These are phyloP conservation scores for Psilocybe azurescens DNA, from an alignment of 768 basidiomycete species.

Conservation along the genomic window DNA sequence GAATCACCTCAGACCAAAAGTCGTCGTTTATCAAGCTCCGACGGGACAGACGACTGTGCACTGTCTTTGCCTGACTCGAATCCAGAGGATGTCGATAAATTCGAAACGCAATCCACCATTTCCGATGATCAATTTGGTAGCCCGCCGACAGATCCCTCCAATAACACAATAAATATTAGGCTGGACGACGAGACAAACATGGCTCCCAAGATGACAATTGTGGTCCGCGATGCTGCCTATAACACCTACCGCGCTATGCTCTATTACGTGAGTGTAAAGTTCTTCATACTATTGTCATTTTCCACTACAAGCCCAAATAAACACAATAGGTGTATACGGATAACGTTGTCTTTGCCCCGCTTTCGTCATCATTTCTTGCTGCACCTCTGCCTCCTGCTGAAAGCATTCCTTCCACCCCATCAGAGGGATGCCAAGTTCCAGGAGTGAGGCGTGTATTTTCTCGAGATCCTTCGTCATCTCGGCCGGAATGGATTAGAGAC, in stretches of 20 bases:
- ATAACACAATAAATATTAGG: not conserved
- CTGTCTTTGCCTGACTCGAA: slow-evolving; percentile 21
- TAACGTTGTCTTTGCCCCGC: slow-evolving; percentile 76
- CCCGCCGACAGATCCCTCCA: slow-evolving; percentile 5
- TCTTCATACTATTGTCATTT: not conserved
- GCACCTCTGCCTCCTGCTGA: slow-evolving; percentile 25
- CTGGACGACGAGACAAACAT: not conserved
- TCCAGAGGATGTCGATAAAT: slow-evolving; percentile 19
- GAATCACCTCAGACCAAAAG: slow-evolving; percentile 1
- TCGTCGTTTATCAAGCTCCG: not conserved
- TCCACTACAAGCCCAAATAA: not conserved
- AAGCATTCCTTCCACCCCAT: slow-evolving; percentile 30
- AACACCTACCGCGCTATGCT: slow-evolving; percentile 53
- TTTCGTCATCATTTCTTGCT: slow-evolving; percentile 70
- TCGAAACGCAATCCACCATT: slow-evolving; percentile 19
- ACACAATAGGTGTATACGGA: slow-evolving; percentile 81
- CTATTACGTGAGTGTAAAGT: slow-evolving; percentile 67
- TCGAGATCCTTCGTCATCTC: slow-evolving; percentile 31
- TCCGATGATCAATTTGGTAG: not conserved
- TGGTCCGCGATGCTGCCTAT: slow-evolving; percentile 58
- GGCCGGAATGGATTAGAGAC: slow-evolving; percentile 73
- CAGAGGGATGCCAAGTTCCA: slow-evolving; percentile 33
- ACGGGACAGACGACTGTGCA: slow-evolving; percentile 8
- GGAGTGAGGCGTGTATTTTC: slow-evolving; percentile 23
- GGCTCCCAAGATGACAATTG: slow-evolving; percentile 33